Conservation (phyloP, 495 filamentous ascomycete species). For the Choiromyces venosus region DNA sequence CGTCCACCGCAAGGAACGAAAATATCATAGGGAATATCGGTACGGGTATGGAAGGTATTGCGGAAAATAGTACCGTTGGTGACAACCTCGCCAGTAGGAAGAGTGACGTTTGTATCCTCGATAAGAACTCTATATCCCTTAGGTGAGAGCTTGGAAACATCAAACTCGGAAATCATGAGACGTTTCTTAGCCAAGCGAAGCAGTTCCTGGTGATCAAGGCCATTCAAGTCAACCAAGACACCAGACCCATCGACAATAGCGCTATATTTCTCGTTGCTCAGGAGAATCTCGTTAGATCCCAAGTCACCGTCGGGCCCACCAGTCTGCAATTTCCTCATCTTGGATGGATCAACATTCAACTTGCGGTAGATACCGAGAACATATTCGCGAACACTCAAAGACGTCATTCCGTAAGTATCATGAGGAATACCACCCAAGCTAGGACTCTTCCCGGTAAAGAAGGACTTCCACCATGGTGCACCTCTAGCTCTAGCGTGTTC, state of each 20-base stretch:
- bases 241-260: slow-evolving; percentile 87
- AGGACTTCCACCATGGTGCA: slow-evolving; percentile 99
- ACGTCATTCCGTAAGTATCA: slow-evolving; percentile 96
- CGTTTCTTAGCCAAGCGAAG: slow-evolving; percentile 77
- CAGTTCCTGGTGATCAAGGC: slow-evolving; percentile 78
- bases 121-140: slow-evolving; percentile 89
- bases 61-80: slow-evolving; percentile 92
- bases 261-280: slow-evolving; percentile 90
- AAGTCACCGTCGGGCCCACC: slow-evolving; percentile 95
- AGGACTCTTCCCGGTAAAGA: slow-evolving; percentile 98
- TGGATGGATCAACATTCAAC: slow-evolving; percentile 74
- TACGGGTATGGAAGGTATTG: slow-evolving; percentile 90
- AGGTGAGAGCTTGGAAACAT: slow-evolving; percentile 74
- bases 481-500: slow-evolving; percentile 83
- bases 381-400: slow-evolving; percentile 89
- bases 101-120: slow-evolving; percentile 77
- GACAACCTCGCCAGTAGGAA: slow-evolving; percentile 80
- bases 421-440: slow-evolving; percentile 94
- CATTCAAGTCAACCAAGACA: slow-evolving; percentile 87
- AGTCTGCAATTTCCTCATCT: slow-evolving; percentile 88
- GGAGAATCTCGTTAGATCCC: slow-evolving; percentile 93
- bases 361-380: slow-evolving; percentile 96
- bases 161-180: slow-evolving; percentile 83
- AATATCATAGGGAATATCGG: slow-evolving; percentile 66
- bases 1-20: slow-evolving; percentile 97